Percentiles rank a stretch among this genome's conserved stretches.
These are phyloP conservation scores for Rhodotorula sphaerocarpa DNA, from an alignment of 768 basidiomycete species.

Conservation along the genomic window DNA sequence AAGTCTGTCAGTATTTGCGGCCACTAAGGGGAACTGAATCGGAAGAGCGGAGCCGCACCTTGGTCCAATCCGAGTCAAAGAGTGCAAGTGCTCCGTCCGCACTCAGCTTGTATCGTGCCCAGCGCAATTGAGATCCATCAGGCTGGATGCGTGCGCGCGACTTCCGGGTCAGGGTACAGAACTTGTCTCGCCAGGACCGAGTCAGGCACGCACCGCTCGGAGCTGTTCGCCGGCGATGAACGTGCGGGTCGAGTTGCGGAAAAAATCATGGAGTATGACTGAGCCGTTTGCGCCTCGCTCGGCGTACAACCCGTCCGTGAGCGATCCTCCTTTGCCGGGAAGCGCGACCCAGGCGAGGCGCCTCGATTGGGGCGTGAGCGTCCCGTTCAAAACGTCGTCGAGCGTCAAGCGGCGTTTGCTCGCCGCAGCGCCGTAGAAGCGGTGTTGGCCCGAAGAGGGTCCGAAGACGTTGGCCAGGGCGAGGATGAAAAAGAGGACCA, in stretches of 20 bases:
- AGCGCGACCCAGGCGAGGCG: slow-evolving; percentile 63
- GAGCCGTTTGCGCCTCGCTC: slow-evolving; percentile 51
- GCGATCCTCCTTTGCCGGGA: neutral
- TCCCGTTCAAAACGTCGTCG: slow-evolving; percentile 75
- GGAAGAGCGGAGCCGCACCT: slow-evolving; percentile 47
- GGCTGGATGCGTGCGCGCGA: neutral
- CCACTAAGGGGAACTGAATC: rapidly evolving
- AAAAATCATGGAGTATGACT: slow-evolving; percentile 73
- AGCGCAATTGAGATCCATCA: slow-evolving; percentile 39
- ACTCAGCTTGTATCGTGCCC: slow-evolving; percentile 54
- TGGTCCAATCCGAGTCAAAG: slow-evolving; percentile 62
- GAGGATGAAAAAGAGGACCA: slow-evolving; percentile 1
- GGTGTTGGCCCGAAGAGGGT: neutral
- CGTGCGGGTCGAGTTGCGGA: slow-evolving; percentile 58
- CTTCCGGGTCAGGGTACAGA: slow-evolving; percentile 15
- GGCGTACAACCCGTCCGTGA: slow-evolving; percentile 77
- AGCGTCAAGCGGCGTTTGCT: slow-evolving; percentile 1
- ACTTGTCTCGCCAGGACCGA: neutral
- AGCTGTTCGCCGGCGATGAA: slow-evolving; percentile 57
- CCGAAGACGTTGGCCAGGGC: neutral
- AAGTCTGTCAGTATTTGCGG: slow-evolving; percentile 33
- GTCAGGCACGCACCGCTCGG: slow-evolving; percentile 52
- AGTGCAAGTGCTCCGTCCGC: slow-evolving; percentile 85
- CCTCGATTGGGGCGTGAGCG: slow-evolving; percentile 54
- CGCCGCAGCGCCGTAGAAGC: slow-evolving; percentile 19